Percentiles rank a stretch among this genome's conserved stretches.
phyloP scores from a whole-genome alignment of 2,329 filamentous ascomycete genomes.

The Beauveria varroae region DNA sequence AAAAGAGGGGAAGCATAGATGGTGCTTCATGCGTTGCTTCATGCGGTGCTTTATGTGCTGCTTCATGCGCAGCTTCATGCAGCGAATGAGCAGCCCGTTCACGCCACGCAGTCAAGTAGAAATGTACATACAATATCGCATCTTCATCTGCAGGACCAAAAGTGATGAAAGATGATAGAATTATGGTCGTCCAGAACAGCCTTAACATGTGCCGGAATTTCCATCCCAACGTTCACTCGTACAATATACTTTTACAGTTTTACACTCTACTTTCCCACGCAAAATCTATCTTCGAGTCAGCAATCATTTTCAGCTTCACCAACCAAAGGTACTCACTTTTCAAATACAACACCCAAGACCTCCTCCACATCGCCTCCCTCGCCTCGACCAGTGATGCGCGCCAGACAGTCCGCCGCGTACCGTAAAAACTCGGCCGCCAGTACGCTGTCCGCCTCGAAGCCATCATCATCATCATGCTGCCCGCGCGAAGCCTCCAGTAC shows the following conservation, averaged over 20 bases:
- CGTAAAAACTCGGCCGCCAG: slow-evolving; percentile 85
- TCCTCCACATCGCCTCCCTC: slow-evolving; percentile 89
- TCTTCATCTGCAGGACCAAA: too few relatives aligned
- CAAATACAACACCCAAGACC: slow-evolving; percentile 92
- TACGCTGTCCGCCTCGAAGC: slow-evolving; percentile 67
- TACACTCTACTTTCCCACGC: slow-evolving; percentile 41
- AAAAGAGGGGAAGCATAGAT: too few relatives aligned
- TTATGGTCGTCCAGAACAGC: too few relatives aligned
- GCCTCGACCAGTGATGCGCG: slow-evolving; percentile 79
- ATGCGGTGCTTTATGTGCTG: too few relatives aligned
- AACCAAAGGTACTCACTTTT: slow-evolving; percentile 62
- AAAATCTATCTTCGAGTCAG: slow-evolving; percentile 35
- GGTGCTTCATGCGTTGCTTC: too few relatives aligned
- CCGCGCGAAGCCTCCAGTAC: slow-evolving; percentile 43
- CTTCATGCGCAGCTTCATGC: too few relatives aligned
- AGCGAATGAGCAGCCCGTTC: too few relatives aligned
- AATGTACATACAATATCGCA: too few relatives aligned
- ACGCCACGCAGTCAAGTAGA: too few relatives aligned
- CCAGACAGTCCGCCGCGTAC: slow-evolving; percentile 70
- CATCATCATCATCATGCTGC: slow-evolving; percentile 22
- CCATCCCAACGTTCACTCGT: not conserved
- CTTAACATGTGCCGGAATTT: too few relatives aligned
- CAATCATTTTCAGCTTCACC: not conserved
- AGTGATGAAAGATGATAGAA: too few relatives aligned
- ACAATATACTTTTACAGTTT: slow-evolving; percentile 5